These are phyloP conservation scores for Metarhizium robertsii DNA, from an alignment of 2,329 filamentous ascomycete genomes.

Conservation along the genomic window DNA sequence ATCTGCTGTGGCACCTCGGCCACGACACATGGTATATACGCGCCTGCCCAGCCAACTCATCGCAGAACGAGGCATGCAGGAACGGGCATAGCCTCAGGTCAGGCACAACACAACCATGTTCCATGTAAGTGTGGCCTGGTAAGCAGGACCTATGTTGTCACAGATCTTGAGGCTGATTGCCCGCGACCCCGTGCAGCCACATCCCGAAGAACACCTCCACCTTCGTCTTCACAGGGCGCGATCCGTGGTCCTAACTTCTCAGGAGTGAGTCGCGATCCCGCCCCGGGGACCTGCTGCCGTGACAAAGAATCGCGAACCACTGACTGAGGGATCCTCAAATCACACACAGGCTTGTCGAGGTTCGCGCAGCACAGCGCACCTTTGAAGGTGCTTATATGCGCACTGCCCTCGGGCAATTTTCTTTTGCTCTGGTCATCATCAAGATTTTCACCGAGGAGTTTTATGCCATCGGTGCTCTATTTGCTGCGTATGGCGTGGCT, in stretches of 20 bases:
- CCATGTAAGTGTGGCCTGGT: slow-evolving; percentile 4
- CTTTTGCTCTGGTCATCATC: slow-evolving; percentile 78
- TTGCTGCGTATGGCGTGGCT: slow-evolving; percentile 82
- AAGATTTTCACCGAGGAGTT: slow-evolving; percentile 97
- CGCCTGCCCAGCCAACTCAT: not conserved
- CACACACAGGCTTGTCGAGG: slow-evolving; percentile 63
- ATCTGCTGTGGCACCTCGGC: not conserved
- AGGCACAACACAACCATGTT: slow-evolving; percentile 9
- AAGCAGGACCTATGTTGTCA: not conserved
- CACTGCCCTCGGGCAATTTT: slow-evolving; percentile 89
- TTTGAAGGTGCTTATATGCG: slow-evolving; percentile 97
- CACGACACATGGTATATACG: not conserved
- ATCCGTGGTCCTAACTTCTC: slow-evolving; percentile 69
- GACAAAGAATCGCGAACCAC: not conserved
- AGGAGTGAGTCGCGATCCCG: slow-evolving; percentile 48
- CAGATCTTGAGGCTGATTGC: not conserved
- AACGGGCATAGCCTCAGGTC: not conserved
- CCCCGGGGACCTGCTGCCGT: slow-evolving; percentile 5
- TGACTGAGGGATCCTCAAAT: not conserved
- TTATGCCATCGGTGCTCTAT: slow-evolving; percentile 92
- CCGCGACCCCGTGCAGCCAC: slow-evolving; percentile 34
- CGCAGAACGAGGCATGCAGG: not conserved
- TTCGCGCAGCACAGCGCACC: slow-evolving; percentile 88
- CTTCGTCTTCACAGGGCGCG: slow-evolving; percentile 76
- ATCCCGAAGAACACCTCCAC: slow-evolving; percentile 65